These are phyloP conservation scores for Bolboschoenus planiculmis DNA, from an alignment of 176 grass and related monocot species.

Conservation along the genomic window DNA sequence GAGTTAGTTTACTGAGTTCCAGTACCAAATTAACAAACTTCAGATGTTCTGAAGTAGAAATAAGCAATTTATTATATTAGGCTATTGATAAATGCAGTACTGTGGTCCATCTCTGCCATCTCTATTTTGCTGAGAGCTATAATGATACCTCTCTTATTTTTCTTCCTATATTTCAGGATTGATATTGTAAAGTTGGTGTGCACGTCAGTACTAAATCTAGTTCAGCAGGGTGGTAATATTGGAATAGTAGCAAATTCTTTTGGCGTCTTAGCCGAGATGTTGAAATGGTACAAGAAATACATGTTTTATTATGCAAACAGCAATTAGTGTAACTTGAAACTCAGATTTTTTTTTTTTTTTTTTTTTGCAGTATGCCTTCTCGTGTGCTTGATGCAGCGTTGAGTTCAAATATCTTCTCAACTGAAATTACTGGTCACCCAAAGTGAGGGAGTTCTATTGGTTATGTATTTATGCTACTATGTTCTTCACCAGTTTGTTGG, in stretches of 20 bases:
- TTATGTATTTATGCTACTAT: constrained; percentile 1
- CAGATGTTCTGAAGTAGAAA: neutral
- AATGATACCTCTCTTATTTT: constrained; percentile 12
- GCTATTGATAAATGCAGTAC: neutral
- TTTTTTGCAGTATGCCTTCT: constrained; percentile 60
- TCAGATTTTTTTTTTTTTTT: constrained; percentile 30
- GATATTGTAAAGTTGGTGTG: constrained; percentile 69
- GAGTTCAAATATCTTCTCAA: constrained; percentile 57
- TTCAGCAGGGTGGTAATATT: constrained; percentile 45
- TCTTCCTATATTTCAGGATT: constrained; percentile 52
- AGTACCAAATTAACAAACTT: neutral
- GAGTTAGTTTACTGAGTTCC: neutral
- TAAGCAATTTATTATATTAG: neutral
- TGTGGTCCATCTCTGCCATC: neutral
- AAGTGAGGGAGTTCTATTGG: constrained; percentile 30
- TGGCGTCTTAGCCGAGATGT: constrained; percentile 56
- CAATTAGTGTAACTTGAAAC: neutral
- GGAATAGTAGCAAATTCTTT: constrained; percentile 59
- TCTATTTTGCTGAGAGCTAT: neutral
- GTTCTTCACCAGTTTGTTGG: neutral
- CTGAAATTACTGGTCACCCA: constrained; percentile 41
- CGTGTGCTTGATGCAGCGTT: constrained; percentile 51
- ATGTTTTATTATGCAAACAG: neutral
- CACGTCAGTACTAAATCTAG: constrained; percentile 56
- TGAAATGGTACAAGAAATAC: constrained; percentile 60